These are phyloP conservation scores for Teunomyces tritomae DNA, from an alignment of 805 yeast genomes.

Conservation along the genomic window DNA sequence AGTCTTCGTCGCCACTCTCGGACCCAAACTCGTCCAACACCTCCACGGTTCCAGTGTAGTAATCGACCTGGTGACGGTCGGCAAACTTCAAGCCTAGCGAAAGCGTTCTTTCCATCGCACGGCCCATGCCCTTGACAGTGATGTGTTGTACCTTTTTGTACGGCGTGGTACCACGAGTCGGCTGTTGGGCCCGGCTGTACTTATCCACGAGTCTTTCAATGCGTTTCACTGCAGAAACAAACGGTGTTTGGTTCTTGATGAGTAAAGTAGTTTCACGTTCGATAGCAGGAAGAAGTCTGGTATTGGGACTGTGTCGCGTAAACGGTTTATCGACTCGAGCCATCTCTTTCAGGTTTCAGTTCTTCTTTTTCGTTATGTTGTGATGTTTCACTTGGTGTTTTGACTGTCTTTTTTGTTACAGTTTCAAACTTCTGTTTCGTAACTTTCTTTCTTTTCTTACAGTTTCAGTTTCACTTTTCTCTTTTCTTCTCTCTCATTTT, in stretches of 20 bases:
- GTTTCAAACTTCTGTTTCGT: background rate
- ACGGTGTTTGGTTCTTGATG: slow-evolving; percentile 68
- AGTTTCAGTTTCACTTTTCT: background rate
- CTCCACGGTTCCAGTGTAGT: slow-evolving; percentile 60
- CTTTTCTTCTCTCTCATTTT: background rate
- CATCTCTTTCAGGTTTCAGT: background rate
- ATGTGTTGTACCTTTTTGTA: slow-evolving; percentile 46
- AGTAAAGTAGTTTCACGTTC: slow-evolving; percentile 50
- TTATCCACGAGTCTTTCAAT: slow-evolving; percentile 51
- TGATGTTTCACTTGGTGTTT: background rate
- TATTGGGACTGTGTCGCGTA: slow-evolving; percentile 56
- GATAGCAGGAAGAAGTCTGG: slow-evolving; percentile 36
- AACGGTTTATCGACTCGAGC: background rate
- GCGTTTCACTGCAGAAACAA: slow-evolving; percentile 67
- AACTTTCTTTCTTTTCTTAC: background rate
- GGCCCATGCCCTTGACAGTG: slow-evolving; percentile 72
- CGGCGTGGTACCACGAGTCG: slow-evolving; percentile 26
- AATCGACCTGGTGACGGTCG: slow-evolving; percentile 51
- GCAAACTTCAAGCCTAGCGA: slow-evolving; percentile 61
- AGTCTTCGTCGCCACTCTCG: slow-evolving; percentile 23
- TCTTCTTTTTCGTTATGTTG: background rate
- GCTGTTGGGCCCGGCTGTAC: slow-evolving; percentile 28
- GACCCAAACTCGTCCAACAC: slow-evolving; percentile 67
- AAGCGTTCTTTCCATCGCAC: slow-evolving; percentile 58
- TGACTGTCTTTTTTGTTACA: background rate